Base-by-base conservation (phyloP, 1,139 yeast genomes). In the Yarrowia galli region DNA sequence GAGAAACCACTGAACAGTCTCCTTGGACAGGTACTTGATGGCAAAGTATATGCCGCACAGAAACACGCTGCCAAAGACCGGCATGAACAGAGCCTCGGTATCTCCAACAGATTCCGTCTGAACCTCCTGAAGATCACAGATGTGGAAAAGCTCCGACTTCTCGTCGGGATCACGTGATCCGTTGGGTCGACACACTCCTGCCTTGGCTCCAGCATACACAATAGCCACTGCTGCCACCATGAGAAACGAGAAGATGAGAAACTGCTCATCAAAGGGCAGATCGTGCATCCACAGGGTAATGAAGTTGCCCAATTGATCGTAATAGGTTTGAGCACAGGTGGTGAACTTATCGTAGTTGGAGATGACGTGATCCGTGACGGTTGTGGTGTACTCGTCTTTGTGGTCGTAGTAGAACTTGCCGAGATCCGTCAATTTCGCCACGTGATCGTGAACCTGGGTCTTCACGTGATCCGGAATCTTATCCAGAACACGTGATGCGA, bases 141-240 rank as follows among this genome's bases (percentile, higher is more conserved):
- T 83, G 72, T 86, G 87, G 75, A 79, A 85, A 28, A 78, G 71
- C 1, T 78, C 78, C 63, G 80, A 80, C 35, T 78, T 77, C 10
- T 73, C 71, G 64, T 77, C 78, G 2, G 88, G 84, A 22, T 78
- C 78, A 18, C 74, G 72, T 1, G 87, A 87, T 68, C 80, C 80
- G 12, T 68, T 49, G 0, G 89, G 89, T 69, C 79, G 79, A 48
- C 78, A 75, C 13, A 85, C 67, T 0, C 87, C 79, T 10, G 83
- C 76, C 71, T 74, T 78, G 28, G 84, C 74, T 0, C 85, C 87
- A 15, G 79, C 64, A 12, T 74, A 71, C 8, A 84, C 79, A 53
- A 83, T 72, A 1, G 72, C 22, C 3, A 78, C 68, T 1, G 85
- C 82, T 22, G 75, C 65, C 10, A 69, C 38, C 6, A 69, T 67